Conservation (phyloP, 306 rosid species). For the Cucumis hystrix region DNA sequence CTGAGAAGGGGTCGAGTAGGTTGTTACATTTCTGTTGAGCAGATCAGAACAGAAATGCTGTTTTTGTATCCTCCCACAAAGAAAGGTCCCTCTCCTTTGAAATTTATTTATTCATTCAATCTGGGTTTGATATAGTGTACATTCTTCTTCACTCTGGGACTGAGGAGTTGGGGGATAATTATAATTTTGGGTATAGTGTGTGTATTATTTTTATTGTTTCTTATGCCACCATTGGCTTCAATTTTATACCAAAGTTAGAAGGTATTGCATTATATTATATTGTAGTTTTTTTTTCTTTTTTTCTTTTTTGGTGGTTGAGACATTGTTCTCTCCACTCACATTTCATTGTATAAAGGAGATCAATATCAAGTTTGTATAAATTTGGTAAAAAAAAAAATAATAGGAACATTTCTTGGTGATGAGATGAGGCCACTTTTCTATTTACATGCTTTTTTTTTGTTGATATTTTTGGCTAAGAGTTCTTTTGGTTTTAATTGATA, state of each 20-base stretch:
- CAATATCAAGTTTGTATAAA: slow-evolving; percentile 2
- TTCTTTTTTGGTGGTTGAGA: slow-evolving; percentile 2
- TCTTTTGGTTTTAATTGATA: not conserved
- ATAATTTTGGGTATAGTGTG: slow-evolving; percentile 7
- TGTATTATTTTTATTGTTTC: slow-evolving; percentile 5
- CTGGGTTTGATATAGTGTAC: slow-evolving; percentile 6
- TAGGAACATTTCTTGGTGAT: not conserved
- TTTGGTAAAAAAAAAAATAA: not conserved
- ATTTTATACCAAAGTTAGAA: not conserved
- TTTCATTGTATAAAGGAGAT: slow-evolving; percentile 8
- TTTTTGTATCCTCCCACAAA: slow-evolving; percentile 1
- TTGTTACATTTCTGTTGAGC: slow-evolving; percentile 20
- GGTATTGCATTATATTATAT: not conserved
- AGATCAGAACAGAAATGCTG: not conserved
- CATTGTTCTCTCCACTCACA: slow-evolving; percentile 3
- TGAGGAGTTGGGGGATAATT: slow-evolving; percentile 9
- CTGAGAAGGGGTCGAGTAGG: slow-evolving; percentile 27
- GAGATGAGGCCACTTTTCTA: not conserved
- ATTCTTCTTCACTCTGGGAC: slow-evolving; percentile 7
- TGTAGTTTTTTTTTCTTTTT: not conserved
- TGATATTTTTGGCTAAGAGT: too few species aligned
- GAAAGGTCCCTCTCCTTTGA: not conserved
- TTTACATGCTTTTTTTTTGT: not conserved
- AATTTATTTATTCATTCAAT: slow-evolving; percentile 5
- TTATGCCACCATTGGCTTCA: not conserved